Percentiles rank a stretch among this genome's conserved stretches.
phyloP scores from a whole-genome alignment of 177 flowering plant species.

The Vitis hybrid region DNA sequence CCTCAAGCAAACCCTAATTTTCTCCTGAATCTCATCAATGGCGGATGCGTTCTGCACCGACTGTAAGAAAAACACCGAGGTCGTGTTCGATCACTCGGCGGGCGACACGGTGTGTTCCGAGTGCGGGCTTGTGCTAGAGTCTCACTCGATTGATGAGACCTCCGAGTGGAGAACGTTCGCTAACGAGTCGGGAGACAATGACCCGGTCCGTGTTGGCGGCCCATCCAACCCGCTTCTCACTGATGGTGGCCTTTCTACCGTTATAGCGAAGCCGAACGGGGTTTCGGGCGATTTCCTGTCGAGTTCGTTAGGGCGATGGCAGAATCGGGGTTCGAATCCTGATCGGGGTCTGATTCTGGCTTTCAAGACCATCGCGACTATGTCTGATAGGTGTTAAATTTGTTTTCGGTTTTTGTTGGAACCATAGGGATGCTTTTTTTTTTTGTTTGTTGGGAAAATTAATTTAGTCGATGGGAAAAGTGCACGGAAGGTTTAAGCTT shows the following conservation, averaged over 20 bases:
- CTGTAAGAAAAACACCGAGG: constrained; percentile 64
- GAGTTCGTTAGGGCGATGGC: constrained; percentile 61
- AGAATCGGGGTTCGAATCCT: constrained; percentile 61
- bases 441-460: no score
- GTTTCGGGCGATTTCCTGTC: constrained; percentile 51
- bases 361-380: constrained; percentile 61
- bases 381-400: constrained; percentile 53
- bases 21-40: constrained; percentile 23
- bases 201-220: constrained; percentile 68
- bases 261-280: constrained; percentile 56
- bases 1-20: neutral
- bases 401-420: no score
- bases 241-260: constrained; percentile 57
- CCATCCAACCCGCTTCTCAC: constrained; percentile 55
- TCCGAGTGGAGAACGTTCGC: constrained; percentile 79
- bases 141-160: constrained; percentile 70
- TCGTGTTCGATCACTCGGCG: constrained; percentile 70
- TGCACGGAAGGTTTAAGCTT: no score
- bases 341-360: constrained; percentile 58
- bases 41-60: constrained; percentile 55
- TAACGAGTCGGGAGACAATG: constrained; percentile 65
- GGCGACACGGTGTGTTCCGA: constrained; percentile 75
- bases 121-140: constrained; percentile 71
- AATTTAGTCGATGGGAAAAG: no score
- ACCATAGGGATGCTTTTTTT: no score